Evolutionary conservation across 2,329 filamentous ascomycete genomes (phyloP).

Genomic region (Apiospora rasikravindrae): DNA sequence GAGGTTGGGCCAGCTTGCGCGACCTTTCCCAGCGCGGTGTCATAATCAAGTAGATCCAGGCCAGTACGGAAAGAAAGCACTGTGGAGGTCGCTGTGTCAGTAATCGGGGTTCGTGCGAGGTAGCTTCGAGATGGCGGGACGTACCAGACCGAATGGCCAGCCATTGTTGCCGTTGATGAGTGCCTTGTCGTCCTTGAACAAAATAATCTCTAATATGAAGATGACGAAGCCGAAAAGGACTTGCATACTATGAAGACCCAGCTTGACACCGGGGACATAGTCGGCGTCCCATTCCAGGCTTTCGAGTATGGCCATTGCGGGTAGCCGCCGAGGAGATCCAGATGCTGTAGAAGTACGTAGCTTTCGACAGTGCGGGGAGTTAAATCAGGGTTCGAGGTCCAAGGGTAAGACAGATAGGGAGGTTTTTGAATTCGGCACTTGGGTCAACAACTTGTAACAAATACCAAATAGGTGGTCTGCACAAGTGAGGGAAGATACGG

Average conservation of each 20-base stretch:
- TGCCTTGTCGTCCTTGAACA: slow-evolving; percentile 57
- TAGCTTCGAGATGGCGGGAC: slow-evolving; percentile 32
- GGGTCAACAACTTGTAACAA: not conserved
- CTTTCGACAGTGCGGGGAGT: not conserved
- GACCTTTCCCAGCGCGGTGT: slow-evolving; percentile 68
- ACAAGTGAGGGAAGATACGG: not conserved
- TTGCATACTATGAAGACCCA: slow-evolving; percentile 62
- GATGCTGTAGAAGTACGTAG: not conserved
- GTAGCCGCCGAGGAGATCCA: not conserved
- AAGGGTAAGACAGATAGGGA: slow-evolving; percentile 1
- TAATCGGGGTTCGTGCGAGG: not conserved
- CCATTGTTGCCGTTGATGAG: slow-evolving; percentile 62
- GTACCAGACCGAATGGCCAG: slow-evolving; percentile 69
- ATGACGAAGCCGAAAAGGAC: slow-evolving; percentile 58
- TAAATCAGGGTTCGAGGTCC: slow-evolving; percentile 9
- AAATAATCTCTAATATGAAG: slow-evolving; percentile 64
- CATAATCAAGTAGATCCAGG: slow-evolving; percentile 69
- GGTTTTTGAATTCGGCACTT: not conserved
- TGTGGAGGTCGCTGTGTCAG: slow-evolving; percentile 36
- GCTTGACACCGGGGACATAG: slow-evolving; percentile 60
- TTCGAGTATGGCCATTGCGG: slow-evolving; percentile 17
- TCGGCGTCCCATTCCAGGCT: slow-evolving; percentile 56
- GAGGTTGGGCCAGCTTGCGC: slow-evolving; percentile 64
- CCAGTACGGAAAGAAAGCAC: slow-evolving; percentile 69
- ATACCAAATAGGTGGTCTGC: not conserved